phyloP scores from a whole-genome alignment of 2,329 filamentous ascomycete species.

The Cercospora beticola region DNA sequence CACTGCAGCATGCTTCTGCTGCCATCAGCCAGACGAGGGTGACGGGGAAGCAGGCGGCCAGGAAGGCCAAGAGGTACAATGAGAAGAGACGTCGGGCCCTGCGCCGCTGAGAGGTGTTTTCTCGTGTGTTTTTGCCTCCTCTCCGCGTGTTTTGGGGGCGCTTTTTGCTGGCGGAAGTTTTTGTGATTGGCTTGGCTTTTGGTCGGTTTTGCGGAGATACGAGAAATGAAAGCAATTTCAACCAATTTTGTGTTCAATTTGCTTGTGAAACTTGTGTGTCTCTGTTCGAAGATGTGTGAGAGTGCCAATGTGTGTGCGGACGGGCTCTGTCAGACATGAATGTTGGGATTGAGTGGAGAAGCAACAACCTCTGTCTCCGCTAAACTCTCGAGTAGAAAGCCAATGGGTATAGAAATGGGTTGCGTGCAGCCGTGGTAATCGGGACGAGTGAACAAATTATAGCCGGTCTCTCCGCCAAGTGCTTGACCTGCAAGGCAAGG shows the following conservation, averaged over 20 bases:
- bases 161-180: neutral
- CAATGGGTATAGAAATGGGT: neutral
- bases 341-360: neutral
- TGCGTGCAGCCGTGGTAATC: neutral
- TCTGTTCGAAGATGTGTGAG: neutral
- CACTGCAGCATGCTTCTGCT: neutral
- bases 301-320: neutral
- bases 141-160: neutral
- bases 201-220: neutral
- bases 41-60: neutral
- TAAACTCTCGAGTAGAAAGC: neutral
- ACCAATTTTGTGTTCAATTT: neutral
- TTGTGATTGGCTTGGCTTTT: neutral
- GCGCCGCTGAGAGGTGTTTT: neutral
- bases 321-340: neutral
- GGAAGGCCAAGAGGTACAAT: neutral
- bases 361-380: neutral
- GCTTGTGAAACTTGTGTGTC: neutral
- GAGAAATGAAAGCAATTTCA: neutral
- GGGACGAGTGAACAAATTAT: neutral
- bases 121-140: neutral
- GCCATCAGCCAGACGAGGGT: neutral
- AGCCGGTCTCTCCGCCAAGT: neutral
- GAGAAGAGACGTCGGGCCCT: neutral
- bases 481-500: neutral